A percentile compares a stretch with the other conserved stretches of the same genome.
Evolutionary conservation across 208 protist species (phyloP).

Genomic region (Leishmania martiniquensis): DNA sequence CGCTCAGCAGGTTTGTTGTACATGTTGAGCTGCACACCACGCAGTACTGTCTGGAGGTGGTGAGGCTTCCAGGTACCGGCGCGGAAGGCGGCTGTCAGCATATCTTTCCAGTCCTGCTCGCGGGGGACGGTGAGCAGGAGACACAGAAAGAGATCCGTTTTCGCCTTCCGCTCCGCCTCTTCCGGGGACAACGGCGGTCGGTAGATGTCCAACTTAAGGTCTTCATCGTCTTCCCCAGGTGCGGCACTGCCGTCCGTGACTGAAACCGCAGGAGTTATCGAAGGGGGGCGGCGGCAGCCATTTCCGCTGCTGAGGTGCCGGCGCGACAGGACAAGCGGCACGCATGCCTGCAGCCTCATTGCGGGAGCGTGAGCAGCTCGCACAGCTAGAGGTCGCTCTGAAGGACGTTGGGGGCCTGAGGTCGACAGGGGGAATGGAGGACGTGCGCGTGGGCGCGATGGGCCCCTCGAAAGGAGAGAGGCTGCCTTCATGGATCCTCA

Average conservation of each 20-base stretch:
- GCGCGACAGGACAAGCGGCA: neutral
- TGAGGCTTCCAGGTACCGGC: constrained; percentile 46
- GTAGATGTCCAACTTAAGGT: constrained; percentile 16
- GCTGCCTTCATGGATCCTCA: neutral
- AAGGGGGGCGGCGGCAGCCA: neutral
- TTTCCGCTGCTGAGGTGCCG: neutral
- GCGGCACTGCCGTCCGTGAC: neutral
- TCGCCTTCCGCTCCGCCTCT: constrained; percentile 15
- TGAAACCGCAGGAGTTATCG: neutral
- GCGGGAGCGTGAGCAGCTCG: neutral
- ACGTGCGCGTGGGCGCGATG: neutral
- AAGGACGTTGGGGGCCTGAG: neutral
- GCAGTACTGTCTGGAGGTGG: constrained; percentile 53
- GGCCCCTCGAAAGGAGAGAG: neutral
- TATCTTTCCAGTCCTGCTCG: constrained; percentile 65
- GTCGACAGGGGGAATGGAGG: neutral
- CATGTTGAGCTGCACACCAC: constrained; percentile 38
- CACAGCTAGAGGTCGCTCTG: neutral
- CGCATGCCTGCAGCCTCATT: neutral
- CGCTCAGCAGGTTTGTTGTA: constrained; percentile 26
- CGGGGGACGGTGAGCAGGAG: constrained; percentile 48
- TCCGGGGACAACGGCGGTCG: constrained; percentile 10
- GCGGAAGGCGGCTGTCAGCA: constrained; percentile 61
- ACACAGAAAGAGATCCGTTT: constrained; percentile 46
- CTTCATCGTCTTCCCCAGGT: constrained; percentile 14